phyloP scores from a whole-genome alignment of 768 basidiomycete species.

The Chalciporus sphaerocephalus region DNA sequence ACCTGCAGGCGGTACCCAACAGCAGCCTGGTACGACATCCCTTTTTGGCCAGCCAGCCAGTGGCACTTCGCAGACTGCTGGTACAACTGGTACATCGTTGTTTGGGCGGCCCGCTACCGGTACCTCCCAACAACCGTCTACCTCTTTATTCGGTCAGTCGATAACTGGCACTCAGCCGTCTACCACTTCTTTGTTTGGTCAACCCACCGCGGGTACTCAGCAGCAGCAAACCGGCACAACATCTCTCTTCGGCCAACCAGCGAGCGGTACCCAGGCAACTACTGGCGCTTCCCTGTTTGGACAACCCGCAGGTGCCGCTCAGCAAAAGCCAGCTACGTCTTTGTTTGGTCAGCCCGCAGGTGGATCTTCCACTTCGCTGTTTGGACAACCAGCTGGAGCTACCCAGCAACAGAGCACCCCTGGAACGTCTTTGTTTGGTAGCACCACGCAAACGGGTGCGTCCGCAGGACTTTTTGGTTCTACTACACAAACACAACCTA shows the following conservation, averaged over 20 bases:
- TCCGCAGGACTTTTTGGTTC: constrained; percentile 17
- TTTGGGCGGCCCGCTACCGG: constrained; percentile 20
- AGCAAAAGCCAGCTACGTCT: constrained; percentile 32
- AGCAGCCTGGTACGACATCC: constrained; percentile 8
- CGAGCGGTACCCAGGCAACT: constrained; percentile 7
- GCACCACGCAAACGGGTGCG: constrained; percentile 13
- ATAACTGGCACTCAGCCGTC: constrained; percentile 22
- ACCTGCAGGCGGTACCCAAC: constrained; percentile 8
- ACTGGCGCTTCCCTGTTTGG: constrained; percentile 20
- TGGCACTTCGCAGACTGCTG: background rate
- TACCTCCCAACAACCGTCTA: constrained; percentile 25
- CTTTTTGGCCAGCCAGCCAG: constrained; percentile 10
- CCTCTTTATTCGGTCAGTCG: constrained; percentile 17
- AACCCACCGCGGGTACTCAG: constrained; percentile 13
- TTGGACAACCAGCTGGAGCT: constrained; percentile 32
- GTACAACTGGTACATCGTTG: constrained; percentile 9
- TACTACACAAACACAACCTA: constrained; percentile 19
- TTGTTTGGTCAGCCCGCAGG: constrained; percentile 29
- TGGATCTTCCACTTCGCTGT: constrained; percentile 30
- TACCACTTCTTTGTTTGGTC: constrained; percentile 34
- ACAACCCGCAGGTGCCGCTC: constrained; percentile 30
- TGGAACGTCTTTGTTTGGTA: constrained; percentile 32
- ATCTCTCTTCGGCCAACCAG: constrained; percentile 25
- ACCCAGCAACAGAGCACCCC: constrained; percentile 26
- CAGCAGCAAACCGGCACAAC: constrained; percentile 26